A percentile compares a stretch with the other conserved stretches of the same genome.
Evolutionary conservation across 2,329 filamentous ascomycete species (phyloP).

Genomic region (Penicillium sp.): DNA sequence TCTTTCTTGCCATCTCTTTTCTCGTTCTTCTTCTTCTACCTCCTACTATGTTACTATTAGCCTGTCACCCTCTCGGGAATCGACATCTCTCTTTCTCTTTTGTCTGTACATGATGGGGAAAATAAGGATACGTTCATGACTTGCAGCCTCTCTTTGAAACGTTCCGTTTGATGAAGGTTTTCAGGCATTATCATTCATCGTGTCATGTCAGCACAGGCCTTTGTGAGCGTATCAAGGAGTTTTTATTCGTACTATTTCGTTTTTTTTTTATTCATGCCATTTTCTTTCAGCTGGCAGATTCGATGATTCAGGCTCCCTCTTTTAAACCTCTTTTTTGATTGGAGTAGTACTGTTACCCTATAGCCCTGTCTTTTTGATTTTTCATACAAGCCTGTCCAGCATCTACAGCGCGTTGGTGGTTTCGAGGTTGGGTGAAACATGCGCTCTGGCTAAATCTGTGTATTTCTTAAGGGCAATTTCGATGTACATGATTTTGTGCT

Average conservation of each 20-base stretch:
- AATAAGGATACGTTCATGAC: constrained; percentile 25
- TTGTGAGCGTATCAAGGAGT: constrained; percentile 10
- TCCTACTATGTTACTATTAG: constrained; percentile 17
- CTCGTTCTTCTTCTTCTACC: constrained; percentile 16
- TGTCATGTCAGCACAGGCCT: constrained; percentile 9
- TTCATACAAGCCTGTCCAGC: not conserved
- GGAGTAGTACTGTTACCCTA: not conserved
- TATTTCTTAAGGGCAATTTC: not conserved
- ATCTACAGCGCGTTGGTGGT: not conserved
- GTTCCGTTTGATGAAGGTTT: constrained; percentile 1
- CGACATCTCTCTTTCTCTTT: constrained; percentile 18
- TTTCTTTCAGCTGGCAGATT: not conserved
- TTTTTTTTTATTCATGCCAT: constrained; percentile 4
- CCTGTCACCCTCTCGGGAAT: constrained; percentile 13
- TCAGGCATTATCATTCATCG: constrained; percentile 7
- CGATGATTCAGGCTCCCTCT: not conserved
- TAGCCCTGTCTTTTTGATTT: not conserved
- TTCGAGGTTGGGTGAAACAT: not conserved
- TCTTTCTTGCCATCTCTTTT: constrained; percentile 11
- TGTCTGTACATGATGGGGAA: constrained; percentile 31
- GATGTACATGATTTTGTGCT: not conserved
- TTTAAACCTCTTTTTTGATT: not conserved
- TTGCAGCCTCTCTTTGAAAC: constrained; percentile 3
- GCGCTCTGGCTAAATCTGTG: not conserved
- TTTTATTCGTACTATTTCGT: constrained; percentile 9